Evolutionary conservation across 352 stramenopile genomes (phyloP), one percentile per base, ranked within the genome.

Genomic region (Pythium monospermum): DNA sequence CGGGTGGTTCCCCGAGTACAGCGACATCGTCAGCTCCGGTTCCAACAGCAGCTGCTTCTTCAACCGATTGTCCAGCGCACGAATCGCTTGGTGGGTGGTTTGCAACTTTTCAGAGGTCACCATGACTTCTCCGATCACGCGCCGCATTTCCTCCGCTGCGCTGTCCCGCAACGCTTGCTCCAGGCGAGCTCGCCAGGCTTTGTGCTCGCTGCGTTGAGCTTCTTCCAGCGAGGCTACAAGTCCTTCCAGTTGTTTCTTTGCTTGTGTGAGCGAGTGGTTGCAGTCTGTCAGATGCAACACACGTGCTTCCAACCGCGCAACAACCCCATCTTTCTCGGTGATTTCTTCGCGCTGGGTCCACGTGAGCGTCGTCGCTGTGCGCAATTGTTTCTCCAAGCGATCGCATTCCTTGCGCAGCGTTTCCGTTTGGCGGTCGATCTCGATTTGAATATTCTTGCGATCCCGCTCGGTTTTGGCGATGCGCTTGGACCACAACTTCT

Each of bases 351-450:
- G 55, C 30, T 68, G 60, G 0, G 49, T 44, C 39, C 50, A 57
- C 3, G 32, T 50, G 4, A 50, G 16, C 1, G 37, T 44, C 28
- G 16, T 57, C 4, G 50, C 41, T 1, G 41, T 57, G 15, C 25
- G 22, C 13, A 75, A 36, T 16, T 65, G 49, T 45, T 75, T 77
- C 23, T 75, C 67, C 2, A 81, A 48, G 21, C 59, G 73, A 15
- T 53, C 45, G 40, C 72, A 75, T 31, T 81, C 61, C 5, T 41
- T 53, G 2, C 70, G 67, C 25, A 81, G 46, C n/a, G 69, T 25
- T 36, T 68, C 66, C 2, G 69, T 82, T 39, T 85, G 73, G 11
- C 68, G 54, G 23, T 85, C 69, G 26, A 85, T 85, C 46, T 85
- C 73, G 11, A 80, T 61, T 42, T 85, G 70, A 30, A 85, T 82